Percentiles rank a stretch among this genome's conserved stretches.
Evolutionary conservation across 306 rosid species (phyloP).

Genomic region (Prunus fruticosa): DNA sequence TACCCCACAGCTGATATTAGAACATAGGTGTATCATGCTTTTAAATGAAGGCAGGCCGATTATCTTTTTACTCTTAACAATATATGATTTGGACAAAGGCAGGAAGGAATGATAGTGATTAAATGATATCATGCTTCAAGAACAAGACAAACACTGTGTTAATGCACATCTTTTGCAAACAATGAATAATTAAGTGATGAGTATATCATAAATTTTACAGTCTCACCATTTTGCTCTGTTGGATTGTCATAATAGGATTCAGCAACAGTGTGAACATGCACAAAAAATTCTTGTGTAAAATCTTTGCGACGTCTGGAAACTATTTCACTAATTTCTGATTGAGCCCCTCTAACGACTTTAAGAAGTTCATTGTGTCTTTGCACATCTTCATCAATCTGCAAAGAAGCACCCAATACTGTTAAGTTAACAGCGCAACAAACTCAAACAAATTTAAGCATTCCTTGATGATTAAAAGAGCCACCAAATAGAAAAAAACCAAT

Average conservation of each 20-base stretch:
- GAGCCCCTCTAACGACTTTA: constrained; percentile 40
- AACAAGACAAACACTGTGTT: not conserved
- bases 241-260: constrained; percentile 60
- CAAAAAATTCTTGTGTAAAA: constrained; percentile 86
- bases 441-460: constrained; percentile 1
- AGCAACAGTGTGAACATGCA: constrained; percentile 70
- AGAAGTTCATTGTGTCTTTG: constrained; percentile 82
- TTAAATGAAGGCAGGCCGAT: not conserved
- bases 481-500: not conserved
- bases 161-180: not conserved
- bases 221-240: constrained; percentile 64
- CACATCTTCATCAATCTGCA: constrained; percentile 86
- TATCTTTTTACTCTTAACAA: not conserved
- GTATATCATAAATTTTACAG: not conserved
- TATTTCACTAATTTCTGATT: constrained; percentile 54
- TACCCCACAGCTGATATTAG: not conserved
- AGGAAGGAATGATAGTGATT: not conserved
- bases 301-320: constrained; percentile 83
- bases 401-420: constrained; percentile 7
- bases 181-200: not conserved
- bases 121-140: not conserved
- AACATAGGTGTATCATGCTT: not conserved
- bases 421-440: not conserved
- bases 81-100: not conserved
- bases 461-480: not conserved